These are phyloP conservation scores for Fusarium pseudonygamai DNA, from an alignment of 2,329 filamentous ascomycete species.

Conservation along the genomic window DNA sequence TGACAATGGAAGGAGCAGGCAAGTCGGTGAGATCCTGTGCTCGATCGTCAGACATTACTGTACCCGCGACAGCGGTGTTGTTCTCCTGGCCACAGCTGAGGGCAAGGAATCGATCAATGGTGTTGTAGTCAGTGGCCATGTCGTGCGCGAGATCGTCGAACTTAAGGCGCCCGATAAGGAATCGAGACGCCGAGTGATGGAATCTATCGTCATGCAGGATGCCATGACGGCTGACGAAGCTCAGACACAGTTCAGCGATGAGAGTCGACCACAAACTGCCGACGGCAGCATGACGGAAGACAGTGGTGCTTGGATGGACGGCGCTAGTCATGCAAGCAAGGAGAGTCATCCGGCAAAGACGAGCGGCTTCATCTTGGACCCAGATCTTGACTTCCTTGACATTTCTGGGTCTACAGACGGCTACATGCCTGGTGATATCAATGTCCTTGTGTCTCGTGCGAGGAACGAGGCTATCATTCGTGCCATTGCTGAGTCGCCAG, in stretches of 20 bases:
- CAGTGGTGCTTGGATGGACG: constrained; percentile 79
- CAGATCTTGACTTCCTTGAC: constrained; percentile 88
- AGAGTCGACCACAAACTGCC: constrained; percentile 66
- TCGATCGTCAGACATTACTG: constrained; percentile 87
- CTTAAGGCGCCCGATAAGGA: constrained; percentile 95
- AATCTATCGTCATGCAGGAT: constrained; percentile 74
- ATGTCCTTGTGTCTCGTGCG: constrained; percentile 84
- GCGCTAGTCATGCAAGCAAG: constrained; percentile 66
- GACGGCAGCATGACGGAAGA: constrained; percentile 64
- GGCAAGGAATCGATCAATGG: constrained; percentile 93
- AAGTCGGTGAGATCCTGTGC: constrained; percentile 89
- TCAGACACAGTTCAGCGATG: constrained; percentile 51
- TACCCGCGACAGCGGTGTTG: constrained; percentile 79
- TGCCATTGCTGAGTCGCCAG: constrained; percentile 68
- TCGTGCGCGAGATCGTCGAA: constrained; percentile 89
- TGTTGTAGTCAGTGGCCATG: constrained; percentile 88
- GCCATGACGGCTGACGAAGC: constrained; percentile 52
- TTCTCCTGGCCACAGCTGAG: constrained; percentile 89
- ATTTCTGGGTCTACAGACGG: constrained; percentile 94
- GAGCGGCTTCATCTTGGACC: constrained; percentile 77
- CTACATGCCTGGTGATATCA: constrained; percentile 96
- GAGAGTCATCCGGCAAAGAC: constrained; percentile 47
- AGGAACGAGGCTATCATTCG: constrained; percentile 93
- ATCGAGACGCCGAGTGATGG: constrained; percentile 82
- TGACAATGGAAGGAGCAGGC: constrained; percentile 90